Conservation (phyloP, 2,329 filamentous ascomycete species). For the Periconia sp. region DNA sequence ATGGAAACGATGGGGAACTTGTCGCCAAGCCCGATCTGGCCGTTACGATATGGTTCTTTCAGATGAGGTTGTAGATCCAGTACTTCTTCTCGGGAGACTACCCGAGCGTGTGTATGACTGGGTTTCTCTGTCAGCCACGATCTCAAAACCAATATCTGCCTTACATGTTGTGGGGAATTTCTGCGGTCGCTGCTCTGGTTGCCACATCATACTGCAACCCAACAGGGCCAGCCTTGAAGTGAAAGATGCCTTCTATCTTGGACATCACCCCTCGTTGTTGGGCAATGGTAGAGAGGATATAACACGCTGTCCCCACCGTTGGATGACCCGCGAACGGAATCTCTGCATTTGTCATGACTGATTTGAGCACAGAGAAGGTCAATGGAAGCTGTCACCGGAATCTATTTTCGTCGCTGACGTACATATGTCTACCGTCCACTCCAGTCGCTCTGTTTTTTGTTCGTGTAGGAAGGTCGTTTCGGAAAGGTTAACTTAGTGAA, state of each 20-base stretch:
- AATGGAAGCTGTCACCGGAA: neutral
- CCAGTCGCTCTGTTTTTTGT: slow-evolving; percentile 16
- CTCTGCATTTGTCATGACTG: slow-evolving; percentile 50
- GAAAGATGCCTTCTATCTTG: slow-evolving; percentile 40
- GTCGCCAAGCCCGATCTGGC: slow-evolving; percentile 17
- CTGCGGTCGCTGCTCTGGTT: slow-evolving; percentile 56
- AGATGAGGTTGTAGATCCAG: slow-evolving; percentile 42
- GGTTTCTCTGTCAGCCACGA: slow-evolving; percentile 8
- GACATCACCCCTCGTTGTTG: slow-evolving; percentile 17
- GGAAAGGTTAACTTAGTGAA: slow-evolving; percentile 51
- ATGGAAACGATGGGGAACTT: slow-evolving; percentile 50
- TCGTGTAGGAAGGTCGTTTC: slow-evolving; percentile 60
- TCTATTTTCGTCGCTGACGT: neutral
- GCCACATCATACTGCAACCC: slow-evolving; percentile 43
- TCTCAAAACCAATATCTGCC: slow-evolving; percentile 29
- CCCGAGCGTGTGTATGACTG: slow-evolving; percentile 31
- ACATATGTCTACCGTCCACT: slow-evolving; percentile 56
- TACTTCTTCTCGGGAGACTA: slow-evolving; percentile 22
- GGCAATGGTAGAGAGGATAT: slow-evolving; percentile 43
- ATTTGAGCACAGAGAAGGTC: neutral
- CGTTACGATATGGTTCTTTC: slow-evolving; percentile 17
- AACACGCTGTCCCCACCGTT: slow-evolving; percentile 58
- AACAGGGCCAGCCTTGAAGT: slow-evolving; percentile 50
- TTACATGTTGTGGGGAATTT: slow-evolving; percentile 68
- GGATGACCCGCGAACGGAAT: slow-evolving; percentile 61